A percentile compares a stretch with the other conserved stretches of the same genome.
Evolutionary conservation across 2,329 filamentous ascomycete genomes (phyloP).

Genomic region (Dactylonectria macrodidyma): DNA sequence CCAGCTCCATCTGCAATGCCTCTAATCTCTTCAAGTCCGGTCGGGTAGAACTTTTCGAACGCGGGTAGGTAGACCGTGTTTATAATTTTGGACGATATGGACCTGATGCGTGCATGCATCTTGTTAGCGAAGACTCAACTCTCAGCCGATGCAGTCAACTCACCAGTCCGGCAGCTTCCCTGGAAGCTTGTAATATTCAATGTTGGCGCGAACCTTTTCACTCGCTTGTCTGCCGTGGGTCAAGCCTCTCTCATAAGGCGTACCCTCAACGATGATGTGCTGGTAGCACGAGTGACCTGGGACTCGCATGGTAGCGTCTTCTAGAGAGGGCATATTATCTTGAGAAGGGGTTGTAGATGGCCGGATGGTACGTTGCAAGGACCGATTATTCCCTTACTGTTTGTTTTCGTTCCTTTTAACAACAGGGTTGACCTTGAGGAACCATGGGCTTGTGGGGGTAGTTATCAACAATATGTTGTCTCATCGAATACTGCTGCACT

Average conservation of each 20-base stretch:
- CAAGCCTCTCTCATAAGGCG: constrained; percentile 22
- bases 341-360: not conserved
- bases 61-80: constrained; percentile 15
- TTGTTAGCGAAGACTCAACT: not conserved
- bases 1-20: constrained; percentile 67
- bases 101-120: not conserved
- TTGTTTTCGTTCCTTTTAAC: not conserved
- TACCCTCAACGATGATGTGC: constrained; percentile 17
- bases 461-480: not conserved
- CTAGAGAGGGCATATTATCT: not conserved
- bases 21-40: constrained; percentile 54
- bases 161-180: constrained; percentile 24
- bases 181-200: constrained; percentile 22
- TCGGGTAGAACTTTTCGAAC: constrained; percentile 24
- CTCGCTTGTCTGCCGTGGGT: constrained; percentile 13
- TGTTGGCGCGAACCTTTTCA: constrained; percentile 17
- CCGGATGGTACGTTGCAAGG: not conserved
- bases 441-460: not conserved
- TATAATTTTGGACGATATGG: constrained; percentile 15
- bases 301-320: not conserved
- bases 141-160: not conserved
- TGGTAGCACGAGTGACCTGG: constrained; percentile 10
- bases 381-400: not conserved
- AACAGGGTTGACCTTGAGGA: not conserved
- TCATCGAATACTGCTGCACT: not conserved